Evolutionary conservation across 2,329 filamentous ascomycete genomes (phyloP).

Genomic region (Stylonectria norvegica): DNA sequence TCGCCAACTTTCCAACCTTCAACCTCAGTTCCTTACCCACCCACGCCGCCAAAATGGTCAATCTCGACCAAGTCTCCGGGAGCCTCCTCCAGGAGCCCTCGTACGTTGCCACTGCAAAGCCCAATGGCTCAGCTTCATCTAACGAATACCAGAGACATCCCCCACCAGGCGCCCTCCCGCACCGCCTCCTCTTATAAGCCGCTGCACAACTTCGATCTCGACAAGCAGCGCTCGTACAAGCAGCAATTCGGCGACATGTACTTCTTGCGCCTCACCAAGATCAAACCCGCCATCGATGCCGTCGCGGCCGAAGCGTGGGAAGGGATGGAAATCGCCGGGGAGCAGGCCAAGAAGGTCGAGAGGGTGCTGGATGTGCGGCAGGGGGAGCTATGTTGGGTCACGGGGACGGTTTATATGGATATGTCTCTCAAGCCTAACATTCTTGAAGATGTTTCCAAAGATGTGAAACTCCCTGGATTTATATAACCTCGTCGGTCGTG

Average conservation of each 20-base stretch:
- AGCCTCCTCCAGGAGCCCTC: conserved; percentile 33
- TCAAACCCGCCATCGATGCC: conserved; percentile 78
- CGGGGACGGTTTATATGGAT: conserved; percentile 94
- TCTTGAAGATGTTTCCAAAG: conserved; percentile 89
- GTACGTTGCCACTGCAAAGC: conserved; percentile 20
- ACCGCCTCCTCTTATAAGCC: conserved; percentile 64
- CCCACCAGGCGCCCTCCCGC: conserved; percentile 47
- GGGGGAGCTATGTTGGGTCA: conserved; percentile 92
- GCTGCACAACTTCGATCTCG: conserved; percentile 69
- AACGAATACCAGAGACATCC: conserved; percentile 28
- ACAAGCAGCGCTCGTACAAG: conserved; percentile 71
- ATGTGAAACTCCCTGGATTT: conserved; percentile 51
- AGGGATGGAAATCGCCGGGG: conserved; percentile 72
- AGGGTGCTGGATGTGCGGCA: conserved; percentile 93
- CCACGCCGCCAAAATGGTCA: conserved; percentile 29
- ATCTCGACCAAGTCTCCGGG: conserved; percentile 32
- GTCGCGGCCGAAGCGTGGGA: conserved; percentile 74
- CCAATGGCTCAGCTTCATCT: background rate
- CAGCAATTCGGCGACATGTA: conserved; percentile 99
- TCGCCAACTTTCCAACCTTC: background rate
- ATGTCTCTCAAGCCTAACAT: conserved; percentile 96
- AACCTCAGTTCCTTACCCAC: conserved; percentile 3
- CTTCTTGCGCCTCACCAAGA: conserved; percentile 81
- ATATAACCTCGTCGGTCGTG: no score
- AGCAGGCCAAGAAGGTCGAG: conserved; percentile 72